A percentile compares a stretch with the other conserved stretches of the same genome.
Evolutionary conservation across 495 filamentous ascomycete genomes (phyloP).

Genomic region (Aspergillus nidulans): DNA sequence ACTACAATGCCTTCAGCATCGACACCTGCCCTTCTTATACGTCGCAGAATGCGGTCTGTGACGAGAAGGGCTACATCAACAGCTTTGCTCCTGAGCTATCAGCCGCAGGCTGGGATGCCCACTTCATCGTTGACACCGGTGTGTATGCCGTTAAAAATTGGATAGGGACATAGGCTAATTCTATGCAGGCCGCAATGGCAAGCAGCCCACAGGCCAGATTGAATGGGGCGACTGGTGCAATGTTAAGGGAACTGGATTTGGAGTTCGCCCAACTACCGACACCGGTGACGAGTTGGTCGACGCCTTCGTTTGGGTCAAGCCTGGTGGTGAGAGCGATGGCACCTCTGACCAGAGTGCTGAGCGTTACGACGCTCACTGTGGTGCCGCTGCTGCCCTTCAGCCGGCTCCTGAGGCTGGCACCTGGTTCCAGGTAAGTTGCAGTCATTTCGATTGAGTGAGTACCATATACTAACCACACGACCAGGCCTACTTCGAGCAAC

Average conservation of each 20-base stretch:
- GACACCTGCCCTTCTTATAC: constrained; percentile 42
- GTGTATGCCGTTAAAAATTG: constrained; percentile 2
- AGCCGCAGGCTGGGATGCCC: constrained; percentile 60
- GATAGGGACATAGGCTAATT: not conserved
- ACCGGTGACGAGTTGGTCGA: constrained; percentile 61
- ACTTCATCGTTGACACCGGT: constrained; percentile 67
- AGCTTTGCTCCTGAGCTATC: constrained; percentile 59
- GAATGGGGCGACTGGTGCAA: constrained; percentile 86
- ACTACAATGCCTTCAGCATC: constrained; percentile 64
- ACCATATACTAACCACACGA: not conserved
- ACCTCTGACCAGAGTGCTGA: constrained; percentile 57
- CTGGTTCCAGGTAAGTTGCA: constrained; percentile 62
- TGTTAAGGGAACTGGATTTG: constrained; percentile 69
- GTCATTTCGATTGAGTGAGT: not conserved
- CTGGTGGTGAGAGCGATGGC: constrained; percentile 77
- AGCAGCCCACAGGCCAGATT: constrained; percentile 58
- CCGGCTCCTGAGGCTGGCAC: constrained; percentile 74
- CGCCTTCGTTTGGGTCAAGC: constrained; percentile 83
- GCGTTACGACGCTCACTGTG: constrained; percentile 72
- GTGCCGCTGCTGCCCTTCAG: constrained; percentile 52
- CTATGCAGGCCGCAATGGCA: constrained; percentile 55
- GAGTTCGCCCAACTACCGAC: constrained; percentile 59
- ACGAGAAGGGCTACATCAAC: constrained; percentile 71
- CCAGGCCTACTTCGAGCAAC: constrained; percentile 61
- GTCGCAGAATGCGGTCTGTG: constrained; percentile 44